phyloP scores from a whole-genome alignment of 495 filamentous ascomycete species.

The Lasiosphaeria ovina region DNA sequence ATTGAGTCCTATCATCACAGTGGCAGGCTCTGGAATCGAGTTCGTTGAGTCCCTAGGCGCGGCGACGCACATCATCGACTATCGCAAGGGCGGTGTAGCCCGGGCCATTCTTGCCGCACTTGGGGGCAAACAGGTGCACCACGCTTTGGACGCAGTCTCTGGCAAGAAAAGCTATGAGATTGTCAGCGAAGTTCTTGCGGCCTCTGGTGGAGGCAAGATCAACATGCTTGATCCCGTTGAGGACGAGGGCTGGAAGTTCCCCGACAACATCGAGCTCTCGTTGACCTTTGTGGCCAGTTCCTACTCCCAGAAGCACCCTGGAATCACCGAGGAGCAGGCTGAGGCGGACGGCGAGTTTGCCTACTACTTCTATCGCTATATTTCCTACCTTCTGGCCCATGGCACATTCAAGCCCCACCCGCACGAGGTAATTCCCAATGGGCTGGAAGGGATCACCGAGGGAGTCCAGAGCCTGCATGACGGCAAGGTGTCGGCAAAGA shows the following conservation, averaged over 20 bases:
- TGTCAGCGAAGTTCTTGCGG: conserved; percentile 24
- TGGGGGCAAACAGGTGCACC: conserved; percentile 27
- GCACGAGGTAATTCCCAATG: conserved; percentile 32
- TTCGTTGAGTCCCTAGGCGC: conserved; percentile 35
- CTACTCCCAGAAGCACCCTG: conserved; percentile 16
- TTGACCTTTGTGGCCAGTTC: conserved; percentile 18
- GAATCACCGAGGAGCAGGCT: conserved; percentile 17
- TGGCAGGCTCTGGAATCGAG: conserved; percentile 35
- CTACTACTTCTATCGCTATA: conserved; percentile 32
- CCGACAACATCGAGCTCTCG: conserved; percentile 16
- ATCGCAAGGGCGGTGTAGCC: conserved; percentile 37
- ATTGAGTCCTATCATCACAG: conserved; percentile 39
- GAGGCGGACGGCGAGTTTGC: conserved; percentile 37
- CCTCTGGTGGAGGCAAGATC: conserved; percentile 22
- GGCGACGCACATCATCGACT: conserved; percentile 42
- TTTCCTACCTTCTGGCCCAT: conserved; percentile 30
- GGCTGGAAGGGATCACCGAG: conserved; percentile 31
- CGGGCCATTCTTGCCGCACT: conserved; percentile 34
- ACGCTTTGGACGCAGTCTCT: conserved; percentile 33
- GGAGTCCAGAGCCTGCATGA: conserved; percentile 33
- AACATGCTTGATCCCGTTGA: conserved; percentile 28
- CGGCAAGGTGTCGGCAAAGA: conserved; percentile 38
- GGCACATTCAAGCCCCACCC: conserved; percentile 38
- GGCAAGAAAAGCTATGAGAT: conserved; percentile 23
- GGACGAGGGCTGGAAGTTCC: conserved; percentile 23